A percentile compares a stretch with the other conserved stretches of the same genome.
These are phyloP conservation scores for Penicillium sp. DNA, from an alignment of 2,329 filamentous ascomycete genomes.

Conservation along the genomic window DNA sequence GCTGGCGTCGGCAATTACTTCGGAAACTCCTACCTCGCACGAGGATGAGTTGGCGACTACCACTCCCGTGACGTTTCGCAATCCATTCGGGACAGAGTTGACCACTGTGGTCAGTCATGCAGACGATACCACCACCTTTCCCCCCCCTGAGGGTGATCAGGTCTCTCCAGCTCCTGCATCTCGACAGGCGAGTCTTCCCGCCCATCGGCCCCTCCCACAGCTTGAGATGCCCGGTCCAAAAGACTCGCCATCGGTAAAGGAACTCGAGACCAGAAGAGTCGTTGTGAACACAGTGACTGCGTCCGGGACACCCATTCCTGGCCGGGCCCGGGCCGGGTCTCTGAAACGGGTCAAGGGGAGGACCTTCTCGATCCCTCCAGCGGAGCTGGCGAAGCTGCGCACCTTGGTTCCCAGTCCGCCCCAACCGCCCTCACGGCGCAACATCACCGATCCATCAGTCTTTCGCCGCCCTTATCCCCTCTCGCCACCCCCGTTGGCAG, in stretches of 20 bases:
- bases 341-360: conserved; percentile 26
- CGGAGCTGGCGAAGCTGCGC: conserved; percentile 23
- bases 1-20: conserved; percentile 37
- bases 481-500: conserved; percentile 21
- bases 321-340: conserved; percentile 29
- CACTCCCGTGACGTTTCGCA: conserved; percentile 25
- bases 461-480: conserved; percentile 32
- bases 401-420: conserved; percentile 20
- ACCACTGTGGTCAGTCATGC: neutral
- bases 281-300: conserved; percentile 18
- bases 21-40: conserved; percentile 17
- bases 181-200: neutral
- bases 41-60: conserved; percentile 17
- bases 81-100: conserved; percentile 25
- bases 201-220: neutral
- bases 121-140: neutral
- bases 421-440: conserved; percentile 28
- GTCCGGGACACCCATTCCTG: conserved; percentile 19
- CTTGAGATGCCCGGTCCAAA: conserved; percentile 9
- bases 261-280: conserved; percentile 21
- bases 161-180: neutral
- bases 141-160: conserved; percentile 2
- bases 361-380: conserved; percentile 26
- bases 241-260: conserved; percentile 16
- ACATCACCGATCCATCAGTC: conserved; percentile 37